These are phyloP conservation scores for Taxillus chinensis DNA, from an alignment of 164 flowering plant genomes.

Conservation along the genomic window DNA sequence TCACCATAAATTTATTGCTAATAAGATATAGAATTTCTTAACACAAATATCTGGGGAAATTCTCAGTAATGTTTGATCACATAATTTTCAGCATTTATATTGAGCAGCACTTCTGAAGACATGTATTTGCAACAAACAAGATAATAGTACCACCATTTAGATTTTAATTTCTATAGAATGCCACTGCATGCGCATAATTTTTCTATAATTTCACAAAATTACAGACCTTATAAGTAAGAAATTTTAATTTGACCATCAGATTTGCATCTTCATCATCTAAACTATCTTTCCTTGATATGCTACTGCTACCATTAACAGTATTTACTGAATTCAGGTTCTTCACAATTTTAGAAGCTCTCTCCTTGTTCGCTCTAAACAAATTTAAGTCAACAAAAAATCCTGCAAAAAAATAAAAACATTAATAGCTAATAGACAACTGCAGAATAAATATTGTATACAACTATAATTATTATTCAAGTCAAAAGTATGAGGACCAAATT, in stretches of 20 bases:
- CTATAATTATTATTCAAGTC: not conserved
- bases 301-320: constrained; percentile 21
- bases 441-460: not conserved
- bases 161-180: too few relatives aligned
- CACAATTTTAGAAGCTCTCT: constrained; percentile 40
- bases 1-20: too few relatives aligned
- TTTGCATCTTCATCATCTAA: constrained; percentile 94
- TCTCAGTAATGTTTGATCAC: too few relatives aligned
- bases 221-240: constrained; percentile 84
- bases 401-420: constrained; percentile 15
- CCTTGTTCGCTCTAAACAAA: constrained; percentile 67
- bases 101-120: too few relatives aligned
- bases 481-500: too few relatives aligned
- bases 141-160: too few relatives aligned
- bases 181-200: too few relatives aligned
- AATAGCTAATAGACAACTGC: constrained; percentile 1
- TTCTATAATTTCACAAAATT: not conserved
- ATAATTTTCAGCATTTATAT: too few relatives aligned
- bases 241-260: constrained; percentile 85
- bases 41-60: too few relatives aligned
- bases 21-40: too few relatives aligned
- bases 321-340: constrained; percentile 18
- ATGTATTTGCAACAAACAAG: too few relatives aligned
- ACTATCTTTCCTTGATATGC: constrained; percentile 27
- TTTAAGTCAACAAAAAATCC: constrained; percentile 92